Percentiles rank a stretch among this genome's conserved stretches.
These are phyloP conservation scores for Diaporthe sp. DNA, from an alignment of 2,329 filamentous ascomycete species.

Conservation along the genomic window DNA sequence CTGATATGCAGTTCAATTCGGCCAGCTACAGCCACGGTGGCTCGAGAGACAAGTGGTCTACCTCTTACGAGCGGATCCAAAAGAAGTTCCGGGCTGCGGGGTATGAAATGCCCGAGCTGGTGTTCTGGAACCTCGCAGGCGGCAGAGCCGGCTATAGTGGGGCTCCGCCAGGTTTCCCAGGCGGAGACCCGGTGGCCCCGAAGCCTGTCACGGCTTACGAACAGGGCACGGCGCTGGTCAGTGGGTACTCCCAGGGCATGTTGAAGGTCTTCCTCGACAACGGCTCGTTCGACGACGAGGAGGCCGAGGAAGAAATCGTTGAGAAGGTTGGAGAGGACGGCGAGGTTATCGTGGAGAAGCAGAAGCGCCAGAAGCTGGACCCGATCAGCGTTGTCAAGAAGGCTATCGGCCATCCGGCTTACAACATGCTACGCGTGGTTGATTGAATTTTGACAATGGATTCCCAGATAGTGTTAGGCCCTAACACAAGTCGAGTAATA, in stretches of 20 bases:
- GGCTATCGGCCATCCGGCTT: conserved; percentile 63
- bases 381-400: conserved; percentile 57
- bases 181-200: conserved; percentile 47
- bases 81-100: conserved; percentile 56
- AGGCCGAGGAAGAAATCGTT: conserved; percentile 43
- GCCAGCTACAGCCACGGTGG: conserved; percentile 38
- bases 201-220: conserved; percentile 61
- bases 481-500: neutral
- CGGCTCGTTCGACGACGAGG: conserved; percentile 55
- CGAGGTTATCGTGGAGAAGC: conserved; percentile 38
- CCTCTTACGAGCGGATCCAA: conserved; percentile 62
- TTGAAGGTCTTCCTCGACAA: conserved; percentile 66
- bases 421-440: conserved; percentile 64
- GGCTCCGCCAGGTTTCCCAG: no score
- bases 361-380: conserved; percentile 54
- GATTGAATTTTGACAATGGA: conserved; percentile 53
- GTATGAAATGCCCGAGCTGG: conserved; percentile 68
- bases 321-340: conserved; percentile 43
- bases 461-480: neutral
- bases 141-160: conserved; percentile 41
- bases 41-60: conserved; percentile 47
- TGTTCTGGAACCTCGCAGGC: conserved; percentile 69
- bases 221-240: conserved; percentile 59
- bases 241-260: conserved; percentile 67
- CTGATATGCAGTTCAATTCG: conserved; percentile 68